Evolutionary conservation across 331 rosid species (phyloP), one percentile per base, ranked within the genome.

Genomic region (Pyracantha coccinea): DNA sequence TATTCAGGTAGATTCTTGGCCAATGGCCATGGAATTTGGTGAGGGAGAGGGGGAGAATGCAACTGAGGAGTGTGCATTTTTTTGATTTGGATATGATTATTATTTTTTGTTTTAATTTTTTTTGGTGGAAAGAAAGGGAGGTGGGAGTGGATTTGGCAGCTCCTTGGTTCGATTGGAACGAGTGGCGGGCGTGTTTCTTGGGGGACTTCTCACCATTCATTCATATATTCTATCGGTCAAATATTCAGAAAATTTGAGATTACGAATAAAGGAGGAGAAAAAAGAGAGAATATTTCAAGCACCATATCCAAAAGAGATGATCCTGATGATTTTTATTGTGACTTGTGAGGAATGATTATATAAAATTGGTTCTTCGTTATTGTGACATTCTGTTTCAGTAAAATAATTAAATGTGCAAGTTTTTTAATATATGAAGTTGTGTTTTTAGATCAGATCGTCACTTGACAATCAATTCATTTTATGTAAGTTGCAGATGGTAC

Each of bases 141-240:
- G 69, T 71, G 76, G 32, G 83, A 33, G 60, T 72, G 80, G 83
- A 70, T 84, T 86, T 84, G 89, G 92, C 66, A 58, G 75, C 75
- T 32, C 79, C 71, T 80, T 53, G 60, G 57, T 67, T 73, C 68
- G 66, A 76, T 62, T 74, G 73, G 27, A 81, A 91, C 70, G 91
- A 83, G 97, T 91, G 91, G 97, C 77, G 92, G 91, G 73, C 55
- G 74, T 69, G 7, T 3, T 74, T 52, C 69, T 23, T 59, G 69
- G 20, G 70, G 19, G 74, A 52, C 64, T 58, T 24, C 64, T 6
- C 64, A 24, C 64, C 64, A 5, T 25, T 58, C 64, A 58, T 17
- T 52, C 64, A 58, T 58, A 5, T 58, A 23, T 23, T 58, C 31
- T 6, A 17, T 14, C 0, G 38, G 57, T 25, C 76, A 72, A 24